phyloP scores from a whole-genome alignment of 345 rosid genomes.

The Acer negundo region DNA sequence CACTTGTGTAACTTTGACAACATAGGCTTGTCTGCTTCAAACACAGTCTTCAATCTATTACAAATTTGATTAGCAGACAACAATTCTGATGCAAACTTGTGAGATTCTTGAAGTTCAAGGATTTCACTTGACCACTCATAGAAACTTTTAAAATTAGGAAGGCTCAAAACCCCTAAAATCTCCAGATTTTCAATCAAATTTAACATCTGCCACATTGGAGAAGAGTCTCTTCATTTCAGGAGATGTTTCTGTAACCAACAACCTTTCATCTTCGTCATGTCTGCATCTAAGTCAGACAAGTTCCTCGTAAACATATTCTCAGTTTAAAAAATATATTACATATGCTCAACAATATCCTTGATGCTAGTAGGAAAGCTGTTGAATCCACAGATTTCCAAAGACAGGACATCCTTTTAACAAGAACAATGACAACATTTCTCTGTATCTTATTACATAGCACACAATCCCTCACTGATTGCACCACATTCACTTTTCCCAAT shows the following conservation, averaged over 20 bases:
- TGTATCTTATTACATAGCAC: no score
- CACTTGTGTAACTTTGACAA: no score
- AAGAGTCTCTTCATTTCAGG: constrained; percentile 30
- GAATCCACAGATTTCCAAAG: constrained; percentile 42
- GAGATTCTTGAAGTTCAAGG: constrained; percentile 10
- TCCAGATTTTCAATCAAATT: constrained; percentile 29
- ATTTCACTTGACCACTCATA: constrained; percentile 10
- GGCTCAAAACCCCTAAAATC: constrained; percentile 40
- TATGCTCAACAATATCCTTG: neutral
- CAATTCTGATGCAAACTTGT: constrained; percentile 29
- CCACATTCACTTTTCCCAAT: no score
- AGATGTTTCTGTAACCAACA: constrained; percentile 44
- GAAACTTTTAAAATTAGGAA: constrained; percentile 34
- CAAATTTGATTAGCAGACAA: constrained; percentile 50
- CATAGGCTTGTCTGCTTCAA: neutral
- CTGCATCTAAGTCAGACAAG: no score
- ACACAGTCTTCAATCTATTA: constrained; percentile 37
- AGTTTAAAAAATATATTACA: no score
- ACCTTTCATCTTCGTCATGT: constrained; percentile 19
- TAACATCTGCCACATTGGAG: constrained; percentile 21
- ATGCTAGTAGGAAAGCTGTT: constrained; percentile 15
- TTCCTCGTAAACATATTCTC: no score
- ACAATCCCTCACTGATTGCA: no score
- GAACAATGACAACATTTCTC: no score
- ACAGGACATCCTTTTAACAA: neutral